A percentile compares a stretch with the other conserved stretches of the same genome.
Conservation (phyloP, 176 grass and related monocot species). For the Elymus sibiricus region DNA sequence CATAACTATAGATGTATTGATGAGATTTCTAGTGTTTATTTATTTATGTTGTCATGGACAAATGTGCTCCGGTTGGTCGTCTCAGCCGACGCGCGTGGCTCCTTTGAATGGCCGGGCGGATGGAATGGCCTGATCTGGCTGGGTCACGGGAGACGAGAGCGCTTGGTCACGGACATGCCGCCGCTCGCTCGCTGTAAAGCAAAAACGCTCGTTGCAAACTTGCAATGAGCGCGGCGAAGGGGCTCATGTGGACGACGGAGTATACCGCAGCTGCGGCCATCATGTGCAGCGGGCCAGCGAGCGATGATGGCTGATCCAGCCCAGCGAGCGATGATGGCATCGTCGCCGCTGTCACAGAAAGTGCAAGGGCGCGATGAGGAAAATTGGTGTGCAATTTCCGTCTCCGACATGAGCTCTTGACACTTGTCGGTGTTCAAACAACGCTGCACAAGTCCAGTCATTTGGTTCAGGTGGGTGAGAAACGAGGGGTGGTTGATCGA, state of each 20-base stretch:
- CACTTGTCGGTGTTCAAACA: no score
- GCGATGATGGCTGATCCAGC: not conserved
- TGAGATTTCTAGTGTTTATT: not conserved
- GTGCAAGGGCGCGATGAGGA: not conserved
- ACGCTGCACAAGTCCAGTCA: no score
- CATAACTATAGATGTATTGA: constrained; percentile 14
- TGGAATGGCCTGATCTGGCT: not conserved
- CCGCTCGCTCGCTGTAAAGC: not conserved
- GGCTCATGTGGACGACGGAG: no score
- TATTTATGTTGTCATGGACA: not conserved
- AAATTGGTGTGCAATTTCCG: not conserved
- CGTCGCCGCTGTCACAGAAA: not conserved
- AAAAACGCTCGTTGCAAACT: not conserved
- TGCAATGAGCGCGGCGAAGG: not conserved
- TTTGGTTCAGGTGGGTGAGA: no score
- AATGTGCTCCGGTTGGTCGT: not conserved
- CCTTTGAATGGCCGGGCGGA: not conserved
- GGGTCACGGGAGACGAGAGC: not conserved
- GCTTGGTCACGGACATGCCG: not conserved
- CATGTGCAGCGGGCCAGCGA: no score
- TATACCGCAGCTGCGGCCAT: no score
- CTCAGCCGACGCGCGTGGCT: not conserved
- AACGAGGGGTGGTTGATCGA: no score
- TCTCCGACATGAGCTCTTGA: no score
- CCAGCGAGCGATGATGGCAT: not conserved